These are phyloP conservation scores for Grosmannia penicillata DNA, from an alignment of 2,329 filamentous ascomycete species.

Conservation along the genomic window DNA sequence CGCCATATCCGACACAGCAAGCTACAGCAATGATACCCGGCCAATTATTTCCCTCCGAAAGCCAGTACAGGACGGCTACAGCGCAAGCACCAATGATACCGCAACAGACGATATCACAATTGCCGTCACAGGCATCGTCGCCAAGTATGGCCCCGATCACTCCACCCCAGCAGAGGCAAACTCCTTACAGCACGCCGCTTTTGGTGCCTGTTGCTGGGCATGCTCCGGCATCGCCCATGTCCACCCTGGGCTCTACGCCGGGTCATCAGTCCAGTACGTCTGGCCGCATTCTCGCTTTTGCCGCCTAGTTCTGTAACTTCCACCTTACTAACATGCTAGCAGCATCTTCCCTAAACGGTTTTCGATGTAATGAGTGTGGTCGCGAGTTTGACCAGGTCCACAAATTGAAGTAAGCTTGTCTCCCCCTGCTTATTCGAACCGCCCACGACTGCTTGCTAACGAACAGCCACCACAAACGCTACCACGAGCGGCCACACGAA, in stretches of 20 bases:
- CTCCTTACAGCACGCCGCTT: constrained; percentile 30
- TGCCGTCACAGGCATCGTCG: too few species aligned
- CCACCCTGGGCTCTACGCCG: constrained; percentile 11
- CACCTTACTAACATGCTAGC: constrained; percentile 5
- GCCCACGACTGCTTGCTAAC: constrained; percentile 3
- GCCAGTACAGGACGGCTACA: too few species aligned
- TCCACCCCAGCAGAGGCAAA: constrained; percentile 15
- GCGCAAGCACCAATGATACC: too few species aligned
- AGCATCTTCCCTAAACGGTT: constrained; percentile 14
- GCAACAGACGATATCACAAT: too few species aligned
- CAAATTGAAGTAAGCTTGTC: constrained; percentile 38
- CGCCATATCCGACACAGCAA: not conserved
- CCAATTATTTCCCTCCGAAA: too few species aligned
- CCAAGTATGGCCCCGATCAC: constrained; percentile 18
- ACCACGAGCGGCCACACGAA: constrained; percentile 40
- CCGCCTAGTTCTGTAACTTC: too few species aligned
- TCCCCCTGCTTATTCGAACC: too few species aligned
- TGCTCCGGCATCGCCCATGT: constrained; percentile 23
- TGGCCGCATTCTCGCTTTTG: too few species aligned
- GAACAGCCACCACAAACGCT: constrained; percentile 41
- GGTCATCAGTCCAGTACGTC: constrained; percentile 14
- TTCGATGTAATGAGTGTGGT: constrained; percentile 26
- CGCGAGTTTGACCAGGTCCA: constrained; percentile 41
- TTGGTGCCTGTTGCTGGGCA: constrained; percentile 17
- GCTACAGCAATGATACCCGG: too few species aligned